These are phyloP conservation scores for Endocarpon pusillum DNA, from an alignment of 495 filamentous ascomycete genomes.

Conservation along the genomic window DNA sequence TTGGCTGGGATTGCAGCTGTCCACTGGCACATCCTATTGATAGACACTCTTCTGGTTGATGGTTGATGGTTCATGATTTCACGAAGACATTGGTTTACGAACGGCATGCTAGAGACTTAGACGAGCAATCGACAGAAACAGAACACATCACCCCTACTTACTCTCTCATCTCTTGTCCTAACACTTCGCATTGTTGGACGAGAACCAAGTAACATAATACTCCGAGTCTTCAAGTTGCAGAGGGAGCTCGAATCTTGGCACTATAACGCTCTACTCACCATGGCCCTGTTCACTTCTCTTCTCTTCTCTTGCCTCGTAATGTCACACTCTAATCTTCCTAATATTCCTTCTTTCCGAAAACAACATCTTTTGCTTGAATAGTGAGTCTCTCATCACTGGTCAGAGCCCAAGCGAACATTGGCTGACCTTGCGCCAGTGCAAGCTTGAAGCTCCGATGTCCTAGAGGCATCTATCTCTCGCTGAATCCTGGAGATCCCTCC, in stretches of 20 bases:
- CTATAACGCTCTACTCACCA: not conserved
- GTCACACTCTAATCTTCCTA: slow-evolving; percentile 26
- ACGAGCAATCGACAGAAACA: slow-evolving; percentile 4
- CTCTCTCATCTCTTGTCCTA: not conserved
- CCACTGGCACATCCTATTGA: no score
- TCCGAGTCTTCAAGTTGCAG: slow-evolving; percentile 2
- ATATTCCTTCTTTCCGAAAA: slow-evolving; percentile 29
- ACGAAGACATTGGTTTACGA: no score
- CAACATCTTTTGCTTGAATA: slow-evolving; percentile 67
- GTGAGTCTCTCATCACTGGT: slow-evolving; percentile 29
- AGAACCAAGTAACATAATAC: not conserved
- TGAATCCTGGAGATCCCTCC: slow-evolving; percentile 62
- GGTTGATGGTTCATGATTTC: no score
- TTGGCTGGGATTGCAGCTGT: no score
- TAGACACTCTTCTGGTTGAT: no score
- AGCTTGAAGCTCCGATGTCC: slow-evolving; percentile 68
- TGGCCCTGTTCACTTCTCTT: not conserved
- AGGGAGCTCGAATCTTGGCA: slow-evolving; percentile 1
- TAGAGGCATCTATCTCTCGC: slow-evolving; percentile 67
- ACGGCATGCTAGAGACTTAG: no score
- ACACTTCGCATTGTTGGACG: not conserved
- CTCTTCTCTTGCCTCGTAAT: slow-evolving; percentile 8
- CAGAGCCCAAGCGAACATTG: not conserved
- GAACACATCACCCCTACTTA: not conserved
- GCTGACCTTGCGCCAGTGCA: slow-evolving; percentile 32